Evolutionary conservation across 169 alveolate species (phyloP), one percentile per base, ranked within the genome.

Genomic region (Plasmodium inui): DNA sequence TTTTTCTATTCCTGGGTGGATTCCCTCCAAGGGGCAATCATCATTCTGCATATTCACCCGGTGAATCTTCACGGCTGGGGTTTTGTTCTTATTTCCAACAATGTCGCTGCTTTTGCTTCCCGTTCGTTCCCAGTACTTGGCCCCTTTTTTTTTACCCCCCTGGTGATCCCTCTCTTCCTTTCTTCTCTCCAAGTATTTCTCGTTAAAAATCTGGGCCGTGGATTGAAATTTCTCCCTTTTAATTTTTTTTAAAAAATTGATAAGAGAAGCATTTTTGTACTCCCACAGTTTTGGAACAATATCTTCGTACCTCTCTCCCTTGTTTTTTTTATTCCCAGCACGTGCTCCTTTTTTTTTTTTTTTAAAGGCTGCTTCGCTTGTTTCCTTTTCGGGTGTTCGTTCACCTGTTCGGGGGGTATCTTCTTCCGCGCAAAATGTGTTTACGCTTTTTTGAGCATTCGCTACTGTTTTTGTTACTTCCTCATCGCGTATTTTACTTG

Each of bases 221-320:
- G 44, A 26, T 26, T 39, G 37, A 57, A 28, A 30, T 55, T 82
- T 82, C 32, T 82, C 79, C 57, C 46, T 57, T 57, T 82, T 82
- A 28, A 82, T 82, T 82, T 82, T 82, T 37, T 34, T 82, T 28
- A 82, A 61, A 41, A 39, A 53, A 82, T 82, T 82, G 4, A 17
- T 30, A 26, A 57, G 39, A 28, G 79, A 82, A 34, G 22, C 90
- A 82, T 55, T 57, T 82, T 61, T 82, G 79, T 32, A 50, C 39
- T 82, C 57, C 44, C 30, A 14, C 44, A 22, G 53, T 41, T 82
- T 82, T 61, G 53, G 57, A 34, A 50, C 19, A 50, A 34, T 39
- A 79, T 41, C 32, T 37, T 79, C 32, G 30, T 14, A 9, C 28
- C 44, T 41, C 10, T 17, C 57, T 19, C 10, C 79, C 14, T 55